These are phyloP conservation scores for Amaranthus hypochondriacus DNA, from an alignment of 148 eudicot species.

Conservation along the genomic window DNA sequence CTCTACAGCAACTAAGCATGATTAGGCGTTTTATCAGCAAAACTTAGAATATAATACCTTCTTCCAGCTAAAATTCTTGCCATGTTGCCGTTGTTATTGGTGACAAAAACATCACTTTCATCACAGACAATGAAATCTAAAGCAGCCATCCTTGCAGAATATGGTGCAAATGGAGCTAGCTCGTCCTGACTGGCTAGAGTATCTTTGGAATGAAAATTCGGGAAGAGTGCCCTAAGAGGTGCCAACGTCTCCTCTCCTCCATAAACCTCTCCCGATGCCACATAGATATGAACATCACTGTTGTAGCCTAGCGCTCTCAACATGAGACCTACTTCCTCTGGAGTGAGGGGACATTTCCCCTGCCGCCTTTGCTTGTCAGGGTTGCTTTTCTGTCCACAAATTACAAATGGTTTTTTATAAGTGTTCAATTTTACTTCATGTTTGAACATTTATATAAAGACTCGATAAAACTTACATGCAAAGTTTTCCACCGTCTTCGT, in stretches of 20 bases:
- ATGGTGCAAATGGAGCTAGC: conserved; percentile 55
- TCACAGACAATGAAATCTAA: conserved; percentile 82
- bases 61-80: conserved; percentile 84
- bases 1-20: background rate
- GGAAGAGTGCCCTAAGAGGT: conserved; percentile 74
- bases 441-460: background rate
- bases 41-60: conserved; percentile 43
- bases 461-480: conserved; percentile 52
- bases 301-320: conserved; percentile 75
- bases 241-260: conserved; percentile 78
- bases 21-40: background rate
- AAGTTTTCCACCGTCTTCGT: conserved; percentile 73
- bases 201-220: conserved; percentile 70
- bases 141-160: conserved; percentile 90
- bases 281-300: conserved; percentile 65
- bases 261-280: conserved; percentile 85
- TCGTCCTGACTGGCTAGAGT: conserved; percentile 62
- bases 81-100: conserved; percentile 94
- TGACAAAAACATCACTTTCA: conserved; percentile 75
- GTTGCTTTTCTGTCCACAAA: conserved; percentile 48
- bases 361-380: conserved; percentile 81
- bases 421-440: background rate
- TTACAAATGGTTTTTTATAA: conserved; percentile 4
- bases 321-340: conserved; percentile 90
- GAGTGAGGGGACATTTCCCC: conserved; percentile 80